Evolutionary conservation across 2,329 filamentous ascomycete genomes (phyloP), one percentile per base, ranked within the genome.

Genomic region (Ophiocordyceps robertsii): DNA sequence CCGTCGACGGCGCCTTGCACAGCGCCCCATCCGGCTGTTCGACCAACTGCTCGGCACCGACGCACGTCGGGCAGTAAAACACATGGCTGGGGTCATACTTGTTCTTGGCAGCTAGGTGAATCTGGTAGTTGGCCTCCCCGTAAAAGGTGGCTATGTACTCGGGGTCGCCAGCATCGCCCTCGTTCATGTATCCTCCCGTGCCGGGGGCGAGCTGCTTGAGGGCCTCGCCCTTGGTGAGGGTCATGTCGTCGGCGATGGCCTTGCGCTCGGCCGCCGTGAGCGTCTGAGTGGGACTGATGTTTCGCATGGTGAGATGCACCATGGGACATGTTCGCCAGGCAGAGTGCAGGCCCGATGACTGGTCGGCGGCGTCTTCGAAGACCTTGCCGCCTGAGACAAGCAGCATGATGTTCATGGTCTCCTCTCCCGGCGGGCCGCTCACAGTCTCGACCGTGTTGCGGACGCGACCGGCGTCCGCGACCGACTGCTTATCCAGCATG

Each of bases 121-220:
- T 43, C 3, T 45, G 35, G 37, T 63, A 61, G 44, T 56, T 58
- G 7, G 24, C 24, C 24, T 42, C 30, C 3, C 63, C 62, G 48
- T 61, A 66, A 42, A 65, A 66, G 4, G 55, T 49, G 29, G 53
- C 3, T 8, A 51, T 49, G 29, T 51, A 61, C 24, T 61, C 46
- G 2, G 58, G 55, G 41, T 65, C 59, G 17, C 59, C 47, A 1
- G 53, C 42, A 47, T 66, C 57, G 11, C 55, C 64, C 49, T 69
- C 66, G 43, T 68, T 68, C 51, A 66, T 57, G 49, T 69, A 68
- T 4, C 56, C 56, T 4, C 65, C 67, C 8, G 59, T 62, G 37
- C 58, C 49, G 1, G 64, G 65, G 2, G 63, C 59, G n/a, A 68
- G 46, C 5, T 49, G 52, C 43, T 60, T 57, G 7, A 60, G 48